Percentiles rank a stretch among this genome's conserved stretches.
Conservation (phyloP, 331 rosid species). For the Malus hybrid region DNA sequence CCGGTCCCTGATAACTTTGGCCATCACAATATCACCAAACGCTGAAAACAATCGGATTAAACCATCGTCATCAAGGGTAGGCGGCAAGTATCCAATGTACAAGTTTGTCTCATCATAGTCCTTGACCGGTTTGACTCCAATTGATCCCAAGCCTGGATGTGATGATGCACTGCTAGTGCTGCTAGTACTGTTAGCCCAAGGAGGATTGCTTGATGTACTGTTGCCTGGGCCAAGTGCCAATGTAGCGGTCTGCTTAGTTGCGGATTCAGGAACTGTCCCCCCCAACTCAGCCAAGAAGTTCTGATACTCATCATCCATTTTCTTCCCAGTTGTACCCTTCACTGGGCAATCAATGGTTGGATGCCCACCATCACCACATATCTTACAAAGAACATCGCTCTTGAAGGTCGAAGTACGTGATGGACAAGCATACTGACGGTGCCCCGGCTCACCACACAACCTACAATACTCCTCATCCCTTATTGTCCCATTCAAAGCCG, state of each 20-base stretch:
- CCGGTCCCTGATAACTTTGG: constrained; percentile 88
- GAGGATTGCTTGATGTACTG: constrained; percentile 68
- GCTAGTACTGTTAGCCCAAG: constrained; percentile 71
- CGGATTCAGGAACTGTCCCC: constrained; percentile 89
- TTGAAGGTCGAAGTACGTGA: constrained; percentile 82
- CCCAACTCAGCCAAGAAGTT: constrained; percentile 95
- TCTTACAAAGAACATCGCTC: constrained; percentile 94
- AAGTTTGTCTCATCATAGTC: constrained; percentile 90
- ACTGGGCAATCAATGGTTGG: constrained; percentile 95
- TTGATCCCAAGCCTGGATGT: constrained; percentile 67
- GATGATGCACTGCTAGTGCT: constrained; percentile 26
- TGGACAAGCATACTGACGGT: constrained; percentile 91
- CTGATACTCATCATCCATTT: constrained; percentile 99
- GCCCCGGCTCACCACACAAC: constrained; percentile 96
- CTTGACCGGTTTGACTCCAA: constrained; percentile 58
- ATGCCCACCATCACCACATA: constrained; percentile 98
- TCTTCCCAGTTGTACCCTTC: constrained; percentile 94
- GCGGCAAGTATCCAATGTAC: constrained; percentile 94
- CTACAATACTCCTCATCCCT: constrained; percentile 95
- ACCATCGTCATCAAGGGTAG: constrained; percentile 86
- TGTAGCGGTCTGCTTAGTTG: constrained; percentile 51
- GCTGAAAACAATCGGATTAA: constrained; percentile 79
- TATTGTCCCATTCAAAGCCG: constrained; percentile 89
- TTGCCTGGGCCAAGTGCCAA: constrained; percentile 77
- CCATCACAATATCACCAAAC: constrained; percentile 97